phyloP scores from a whole-genome alignment of 1,284 basidiomycete genomes.

The Ganoderma resinaceum region DNA sequence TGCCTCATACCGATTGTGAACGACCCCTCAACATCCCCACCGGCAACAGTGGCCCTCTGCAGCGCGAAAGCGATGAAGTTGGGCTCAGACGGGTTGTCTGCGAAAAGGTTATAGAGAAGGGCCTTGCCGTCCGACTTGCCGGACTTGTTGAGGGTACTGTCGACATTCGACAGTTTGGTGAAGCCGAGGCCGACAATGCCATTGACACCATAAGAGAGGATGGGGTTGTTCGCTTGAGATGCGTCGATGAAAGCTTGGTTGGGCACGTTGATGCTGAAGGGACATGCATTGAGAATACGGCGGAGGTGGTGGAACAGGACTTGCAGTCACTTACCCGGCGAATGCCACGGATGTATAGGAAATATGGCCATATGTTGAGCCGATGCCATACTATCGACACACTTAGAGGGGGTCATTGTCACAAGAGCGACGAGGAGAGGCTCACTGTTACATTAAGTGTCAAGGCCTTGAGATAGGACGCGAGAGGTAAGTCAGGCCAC shows the following conservation, averaged over 20 bases:
- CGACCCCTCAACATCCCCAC: constrained; percentile 63
- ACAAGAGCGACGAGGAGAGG: constrained; percentile 4
- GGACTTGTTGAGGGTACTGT: constrained; percentile 62
- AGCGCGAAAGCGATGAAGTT: constrained; percentile 82
- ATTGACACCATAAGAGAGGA: constrained; percentile 70
- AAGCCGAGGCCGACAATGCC: constrained; percentile 86
- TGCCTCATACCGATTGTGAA: constrained; percentile 67
- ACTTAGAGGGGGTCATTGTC: background rate
- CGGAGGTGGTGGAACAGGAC: background rate
- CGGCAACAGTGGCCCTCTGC: constrained; percentile 59
- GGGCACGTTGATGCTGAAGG: constrained; percentile 61
- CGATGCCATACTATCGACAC: constrained; percentile 72
- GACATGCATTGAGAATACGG: background rate
- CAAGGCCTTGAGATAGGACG: constrained; percentile 42
- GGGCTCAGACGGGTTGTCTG: constrained; percentile 67
- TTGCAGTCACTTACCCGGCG: constrained; percentile 57
- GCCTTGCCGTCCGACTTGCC: constrained; percentile 66
- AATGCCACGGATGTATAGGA: constrained; percentile 68
- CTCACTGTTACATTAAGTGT: constrained; percentile 68
- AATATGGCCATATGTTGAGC: constrained; percentile 73
- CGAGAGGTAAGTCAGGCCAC: background rate
- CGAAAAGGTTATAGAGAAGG: constrained; percentile 77
- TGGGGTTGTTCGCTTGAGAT: constrained; percentile 67
- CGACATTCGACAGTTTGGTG: constrained; percentile 73
- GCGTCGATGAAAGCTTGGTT: constrained; percentile 76